These are phyloP conservation scores for Mitragyna speciosa DNA, from an alignment of 257 asterid species.

Conservation along the genomic window DNA sequence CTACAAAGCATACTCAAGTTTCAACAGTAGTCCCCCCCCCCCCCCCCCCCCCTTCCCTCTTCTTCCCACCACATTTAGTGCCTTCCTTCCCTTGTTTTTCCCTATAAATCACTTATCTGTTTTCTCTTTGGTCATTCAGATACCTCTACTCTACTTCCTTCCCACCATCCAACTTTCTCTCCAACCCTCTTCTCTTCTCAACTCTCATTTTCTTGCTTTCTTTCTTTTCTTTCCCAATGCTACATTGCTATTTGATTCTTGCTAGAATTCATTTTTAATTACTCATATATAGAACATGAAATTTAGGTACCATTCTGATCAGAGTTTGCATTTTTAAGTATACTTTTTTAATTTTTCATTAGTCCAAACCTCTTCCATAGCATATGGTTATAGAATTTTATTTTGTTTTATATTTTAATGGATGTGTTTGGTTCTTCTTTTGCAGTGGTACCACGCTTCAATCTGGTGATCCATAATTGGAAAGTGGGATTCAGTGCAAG, in stretches of 20 bases:
- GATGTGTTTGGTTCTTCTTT: neutral
- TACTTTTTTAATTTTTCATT: neutral
- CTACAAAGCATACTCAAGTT: neutral
- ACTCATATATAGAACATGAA: neutral
- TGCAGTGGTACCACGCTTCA: neutral
- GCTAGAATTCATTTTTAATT: neutral
- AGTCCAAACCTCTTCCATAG: neutral
- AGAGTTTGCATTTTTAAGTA: neutral
- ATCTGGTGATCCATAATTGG: neutral
- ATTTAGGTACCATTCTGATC: conserved; percentile 1
- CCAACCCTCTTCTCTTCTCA: neutral
- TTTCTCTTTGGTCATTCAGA: conserved; percentile 34
- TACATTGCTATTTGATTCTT: neutral
- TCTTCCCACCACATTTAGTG: conserved; percentile 53
- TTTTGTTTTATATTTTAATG: no score
- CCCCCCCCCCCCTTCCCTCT: no score
- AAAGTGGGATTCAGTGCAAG: conserved; percentile 5
- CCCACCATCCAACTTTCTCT: neutral
- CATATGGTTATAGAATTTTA: neutral
- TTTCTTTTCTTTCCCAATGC: no score
- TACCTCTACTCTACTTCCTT: neutral
- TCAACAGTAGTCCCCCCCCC: conserved; percentile 30
- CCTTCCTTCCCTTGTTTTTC: conserved; percentile 16
- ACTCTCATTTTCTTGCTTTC: no score
- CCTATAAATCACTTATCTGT: conserved; percentile 45